Conservation (phyloP, 805 yeast genomes). For the Yamadazyma tumulicola region DNA sequence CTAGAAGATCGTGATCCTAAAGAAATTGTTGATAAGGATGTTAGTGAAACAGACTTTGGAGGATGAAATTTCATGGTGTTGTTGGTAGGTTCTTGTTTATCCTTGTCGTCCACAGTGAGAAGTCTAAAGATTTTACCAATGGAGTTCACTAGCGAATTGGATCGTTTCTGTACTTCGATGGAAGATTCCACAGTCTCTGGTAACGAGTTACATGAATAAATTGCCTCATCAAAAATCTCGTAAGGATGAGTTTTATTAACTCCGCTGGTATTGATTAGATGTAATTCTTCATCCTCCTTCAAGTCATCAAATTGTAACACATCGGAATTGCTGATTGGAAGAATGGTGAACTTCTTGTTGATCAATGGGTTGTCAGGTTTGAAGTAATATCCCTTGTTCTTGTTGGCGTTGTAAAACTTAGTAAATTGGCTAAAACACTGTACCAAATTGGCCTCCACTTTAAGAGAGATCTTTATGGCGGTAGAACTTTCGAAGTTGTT, state of each 20-base stretch:
- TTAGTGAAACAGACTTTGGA: conserved; percentile 26
- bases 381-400: conserved; percentile 15
- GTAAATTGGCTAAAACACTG: conserved; percentile 22
- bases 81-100: background rate
- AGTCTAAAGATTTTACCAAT: conserved; percentile 35
- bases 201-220: conserved; percentile 39
- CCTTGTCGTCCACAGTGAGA: conserved; percentile 29
- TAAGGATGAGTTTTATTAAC: conserved; percentile 53
- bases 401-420: conserved; percentile 22
- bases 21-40: conserved; percentile 31
- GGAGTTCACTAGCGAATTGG: conserved; percentile 27
- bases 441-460: conserved; percentile 28
- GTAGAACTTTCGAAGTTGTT: conserved; percentile 36
- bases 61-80: background rate
- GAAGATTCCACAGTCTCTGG: conserved; percentile 12
- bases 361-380: conserved; percentile 39
- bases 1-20: conserved; percentile 32
- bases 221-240: conserved; percentile 65
- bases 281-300: conserved; percentile 7
- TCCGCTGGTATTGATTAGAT: conserved; percentile 25
- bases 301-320: no score
- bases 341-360: conserved; percentile 48
- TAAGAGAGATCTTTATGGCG: conserved; percentile 25
- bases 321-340: conserved; percentile 20
- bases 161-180: conserved; percentile 9